A percentile compares a stretch with the other conserved stretches of the same genome.
Evolutionary conservation across 192 early-diverging fungal genomes (phyloP).

Genomic region (Coemansia sp.): DNA sequence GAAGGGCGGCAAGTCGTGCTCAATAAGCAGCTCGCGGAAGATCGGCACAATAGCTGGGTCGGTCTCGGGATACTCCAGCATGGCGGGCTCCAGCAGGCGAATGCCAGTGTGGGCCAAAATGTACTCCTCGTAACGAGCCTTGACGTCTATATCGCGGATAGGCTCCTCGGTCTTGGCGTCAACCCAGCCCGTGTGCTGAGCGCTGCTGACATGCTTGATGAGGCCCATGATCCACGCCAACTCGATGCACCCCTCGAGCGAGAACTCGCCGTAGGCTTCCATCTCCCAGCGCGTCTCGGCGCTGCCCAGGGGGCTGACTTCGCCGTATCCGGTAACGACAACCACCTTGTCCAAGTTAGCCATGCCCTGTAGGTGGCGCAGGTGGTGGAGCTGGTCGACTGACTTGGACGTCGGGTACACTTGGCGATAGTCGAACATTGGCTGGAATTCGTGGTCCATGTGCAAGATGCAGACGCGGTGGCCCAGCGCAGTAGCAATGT

Average conservation of each 20-base stretch:
- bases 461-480: slow-evolving; percentile 11
- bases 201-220: slow-evolving; percentile 76
- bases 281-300: slow-evolving; percentile 96
- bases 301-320: slow-evolving; percentile 90
- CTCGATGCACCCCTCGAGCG: slow-evolving; percentile 75
- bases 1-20: slow-evolving; percentile 82
- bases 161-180: slow-evolving; percentile 76
- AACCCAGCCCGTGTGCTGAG: slow-evolving; percentile 69
- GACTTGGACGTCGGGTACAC: slow-evolving; percentile 67
- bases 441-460: slow-evolving; percentile 46
- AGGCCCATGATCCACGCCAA: slow-evolving; percentile 98
- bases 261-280: slow-evolving; percentile 75
- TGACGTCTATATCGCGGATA: slow-evolving; percentile 82
- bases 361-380: slow-evolving; percentile 65
- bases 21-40: slow-evolving; percentile 86
- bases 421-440: slow-evolving; percentile 85
- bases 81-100: slow-evolving; percentile 41
- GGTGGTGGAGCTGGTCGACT: slow-evolving; percentile 62
- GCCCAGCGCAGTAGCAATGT: slow-evolving; percentile 7
- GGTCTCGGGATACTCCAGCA: slow-evolving; percentile 69
- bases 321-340: slow-evolving; percentile 90
- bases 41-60: slow-evolving; percentile 82
- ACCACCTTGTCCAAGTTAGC: slow-evolving; percentile 88
- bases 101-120: slow-evolving; percentile 87
- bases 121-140: slow-evolving; percentile 86